A percentile compares a stretch with the other conserved stretches of the same genome.
These are phyloP conservation scores for Selaginella moellendorffii DNA, from an alignment of 75 land plant species.

Conservation along the genomic window DNA sequence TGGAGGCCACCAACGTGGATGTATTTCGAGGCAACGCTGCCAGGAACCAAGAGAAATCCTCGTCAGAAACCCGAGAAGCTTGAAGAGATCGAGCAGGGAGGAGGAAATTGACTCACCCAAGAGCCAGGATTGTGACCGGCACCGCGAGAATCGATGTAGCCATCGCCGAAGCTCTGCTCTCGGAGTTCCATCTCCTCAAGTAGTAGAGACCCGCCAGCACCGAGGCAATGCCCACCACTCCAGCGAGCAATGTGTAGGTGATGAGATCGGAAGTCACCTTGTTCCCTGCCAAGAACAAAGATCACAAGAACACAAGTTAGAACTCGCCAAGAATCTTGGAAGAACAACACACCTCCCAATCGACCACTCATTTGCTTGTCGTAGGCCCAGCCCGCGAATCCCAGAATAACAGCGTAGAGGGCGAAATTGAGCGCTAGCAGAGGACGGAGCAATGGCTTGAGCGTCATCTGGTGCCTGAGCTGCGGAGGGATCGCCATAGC, in stretches of 20 bases:
- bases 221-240: not conserved
- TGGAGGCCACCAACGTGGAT: not conserved
- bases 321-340: not conserved
- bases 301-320: not conserved
- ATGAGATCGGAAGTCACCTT: not conserved
- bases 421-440: not conserved
- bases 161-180: not conserved
- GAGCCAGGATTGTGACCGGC: not conserved
- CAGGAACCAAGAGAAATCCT: not conserved
- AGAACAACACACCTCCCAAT: not conserved
- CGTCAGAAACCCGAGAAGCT: too few species aligned
- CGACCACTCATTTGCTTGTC: not conserved
- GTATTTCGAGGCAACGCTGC: not conserved
- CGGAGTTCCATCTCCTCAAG: not conserved
- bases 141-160: not conserved
- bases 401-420: not conserved
- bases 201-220: not conserved
- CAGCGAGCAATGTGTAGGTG: not conserved
- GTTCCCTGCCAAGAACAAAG: not conserved
- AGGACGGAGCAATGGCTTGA: not conserved
- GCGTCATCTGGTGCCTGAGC: not conserved
- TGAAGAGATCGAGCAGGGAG: not conserved
- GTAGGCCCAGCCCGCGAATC: not conserved
- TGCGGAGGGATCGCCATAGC: not conserved
- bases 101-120: not conserved